Evolutionary conservation across 495 filamentous ascomycete species (phyloP), one percentile per base, ranked within the genome.

Genomic region (Tuber aestivum): DNA sequence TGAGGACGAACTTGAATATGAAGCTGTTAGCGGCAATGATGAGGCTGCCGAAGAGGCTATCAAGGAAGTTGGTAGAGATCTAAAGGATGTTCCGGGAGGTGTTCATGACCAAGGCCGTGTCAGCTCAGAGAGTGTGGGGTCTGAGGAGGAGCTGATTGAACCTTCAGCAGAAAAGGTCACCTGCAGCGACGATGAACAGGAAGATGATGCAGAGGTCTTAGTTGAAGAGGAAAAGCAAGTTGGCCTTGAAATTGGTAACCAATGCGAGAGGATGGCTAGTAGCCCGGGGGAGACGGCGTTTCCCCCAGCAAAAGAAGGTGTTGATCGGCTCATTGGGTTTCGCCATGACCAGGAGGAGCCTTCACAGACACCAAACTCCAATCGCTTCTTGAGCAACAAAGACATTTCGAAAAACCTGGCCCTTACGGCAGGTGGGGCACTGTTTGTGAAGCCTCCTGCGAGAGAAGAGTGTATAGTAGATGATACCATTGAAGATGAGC

Each of bases 161-260:
- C 44, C 44, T 18, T 38, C 9, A 20, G 45, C 50, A 32, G 48
- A 48, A 37, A 48, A 27, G 21, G 61, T 75, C 32, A 70, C 44
- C 16, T 44, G 69, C 42, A 76, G n/a, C 27, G 35, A 38, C 18
- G 48, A 27, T 68, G 40, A 69, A 38, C 44, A n/a, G n/a, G 40
- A 72, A 61, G 70, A 69, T 18, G 70, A 38, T 5, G 69, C 70
- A 20, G 72, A 77, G 18, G 72, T 42, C 21, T 38, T 77, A 44
- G 71, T 77, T n/a, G 76, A 77, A 68, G 75, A 78, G 21, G 77
- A 74, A 37, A 70, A 71, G 69, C 73, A 77, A 41, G 41, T 75
- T n/a, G 76, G 72, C 23, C 40, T 75, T 41, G 76, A 77, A 61
- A 38, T 77, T 41, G 41, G 72, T 44, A 41, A 45, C 45, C 72